phyloP scores from a whole-genome alignment of 2,329 filamentous ascomycete species.

The Epichloe sp. region DNA sequence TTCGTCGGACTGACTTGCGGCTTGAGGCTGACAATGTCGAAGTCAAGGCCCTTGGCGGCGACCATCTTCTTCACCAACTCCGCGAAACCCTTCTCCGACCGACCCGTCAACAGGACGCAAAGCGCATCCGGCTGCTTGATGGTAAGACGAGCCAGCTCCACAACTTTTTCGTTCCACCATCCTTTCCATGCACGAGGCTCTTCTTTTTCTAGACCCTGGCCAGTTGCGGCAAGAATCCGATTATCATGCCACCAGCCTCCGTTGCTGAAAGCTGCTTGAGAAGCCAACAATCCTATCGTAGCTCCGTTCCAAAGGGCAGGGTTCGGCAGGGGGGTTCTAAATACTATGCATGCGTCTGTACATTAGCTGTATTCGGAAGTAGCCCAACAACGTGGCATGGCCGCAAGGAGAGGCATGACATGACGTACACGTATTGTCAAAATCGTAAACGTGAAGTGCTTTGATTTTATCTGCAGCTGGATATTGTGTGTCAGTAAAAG shows the following conservation, averaged over 20 bases:
- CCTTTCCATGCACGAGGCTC: conserved; percentile 76
- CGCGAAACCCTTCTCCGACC: conserved; percentile 63
- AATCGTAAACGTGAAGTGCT: conserved; percentile 86
- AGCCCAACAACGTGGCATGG: not conserved
- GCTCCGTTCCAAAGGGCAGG: conserved; percentile 70
- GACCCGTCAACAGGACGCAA: conserved; percentile 76
- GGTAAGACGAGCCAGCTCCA: conserved; percentile 65
- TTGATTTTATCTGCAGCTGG: conserved; percentile 55
- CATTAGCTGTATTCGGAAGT: not conserved
- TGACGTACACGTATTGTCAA: conserved; percentile 78
- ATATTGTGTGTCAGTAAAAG: not conserved
- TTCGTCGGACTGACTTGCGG: conserved; percentile 69
- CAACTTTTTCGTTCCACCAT: conserved; percentile 94
- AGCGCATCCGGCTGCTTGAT: conserved; percentile 75
- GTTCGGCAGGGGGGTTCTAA: conserved; percentile 88
- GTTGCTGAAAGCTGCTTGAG: conserved; percentile 61
- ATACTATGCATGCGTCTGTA: conserved; percentile 44
- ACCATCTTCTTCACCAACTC: conserved; percentile 74
- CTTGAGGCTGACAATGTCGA: conserved; percentile 82
- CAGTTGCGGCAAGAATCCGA: conserved; percentile 73
- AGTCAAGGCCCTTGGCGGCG: conserved; percentile 62
- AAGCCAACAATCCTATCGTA: conserved; percentile 65
- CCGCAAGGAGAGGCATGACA: conserved; percentile 1
- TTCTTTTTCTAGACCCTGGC: conserved; percentile 68
- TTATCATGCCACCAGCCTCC: conserved; percentile 98